These are phyloP conservation scores for Russula virescens DNA, from an alignment of 768 basidiomycete genomes.

Conservation along the genomic window DNA sequence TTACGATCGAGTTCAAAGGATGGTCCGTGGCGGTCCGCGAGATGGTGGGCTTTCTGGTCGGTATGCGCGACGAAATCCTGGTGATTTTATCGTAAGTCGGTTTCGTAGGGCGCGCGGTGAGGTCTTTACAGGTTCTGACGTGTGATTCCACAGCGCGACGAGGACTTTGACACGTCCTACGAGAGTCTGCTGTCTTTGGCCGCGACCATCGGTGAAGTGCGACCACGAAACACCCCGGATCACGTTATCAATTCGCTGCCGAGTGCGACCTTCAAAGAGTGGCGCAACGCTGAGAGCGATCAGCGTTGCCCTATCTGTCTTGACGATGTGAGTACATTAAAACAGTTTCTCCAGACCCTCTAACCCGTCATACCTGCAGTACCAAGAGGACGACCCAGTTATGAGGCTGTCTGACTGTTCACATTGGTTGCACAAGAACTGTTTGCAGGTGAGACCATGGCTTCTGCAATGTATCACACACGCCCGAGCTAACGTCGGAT, in stretches of 20 bases:
- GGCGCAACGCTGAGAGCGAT: constrained; percentile 58
- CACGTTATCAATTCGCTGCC: constrained; percentile 56
- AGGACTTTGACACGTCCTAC: constrained; percentile 72
- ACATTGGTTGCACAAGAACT: constrained; percentile 77
- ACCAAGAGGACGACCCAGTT: constrained; percentile 53
- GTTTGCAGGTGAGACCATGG: constrained; percentile 53
- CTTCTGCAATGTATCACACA: not conserved
- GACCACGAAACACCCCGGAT: constrained; percentile 56
- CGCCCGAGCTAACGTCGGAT: constrained; percentile 14
- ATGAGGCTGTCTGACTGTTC: constrained; percentile 63
- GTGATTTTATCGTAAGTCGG: constrained; percentile 48
- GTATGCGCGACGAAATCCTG: constrained; percentile 25
- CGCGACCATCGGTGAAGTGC: constrained; percentile 59
- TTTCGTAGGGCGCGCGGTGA: not conserved
- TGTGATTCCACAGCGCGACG: constrained; percentile 51
- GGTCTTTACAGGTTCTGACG: constrained; percentile 14
- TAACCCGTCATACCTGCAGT: constrained; percentile 40
- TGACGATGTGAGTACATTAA: constrained; percentile 57
- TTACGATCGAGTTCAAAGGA: constrained; percentile 14
- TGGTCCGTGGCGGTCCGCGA: constrained; percentile 18
- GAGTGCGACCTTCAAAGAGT: constrained; percentile 59
- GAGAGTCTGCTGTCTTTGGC: constrained; percentile 59
- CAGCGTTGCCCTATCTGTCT: constrained; percentile 78
- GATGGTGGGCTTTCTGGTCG: constrained; percentile 9
- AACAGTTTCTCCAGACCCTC: constrained; percentile 13